Evolutionary conservation across 2,329 filamentous ascomycete genomes (phyloP).

Genomic region (Calonectria hongkongensis): DNA sequence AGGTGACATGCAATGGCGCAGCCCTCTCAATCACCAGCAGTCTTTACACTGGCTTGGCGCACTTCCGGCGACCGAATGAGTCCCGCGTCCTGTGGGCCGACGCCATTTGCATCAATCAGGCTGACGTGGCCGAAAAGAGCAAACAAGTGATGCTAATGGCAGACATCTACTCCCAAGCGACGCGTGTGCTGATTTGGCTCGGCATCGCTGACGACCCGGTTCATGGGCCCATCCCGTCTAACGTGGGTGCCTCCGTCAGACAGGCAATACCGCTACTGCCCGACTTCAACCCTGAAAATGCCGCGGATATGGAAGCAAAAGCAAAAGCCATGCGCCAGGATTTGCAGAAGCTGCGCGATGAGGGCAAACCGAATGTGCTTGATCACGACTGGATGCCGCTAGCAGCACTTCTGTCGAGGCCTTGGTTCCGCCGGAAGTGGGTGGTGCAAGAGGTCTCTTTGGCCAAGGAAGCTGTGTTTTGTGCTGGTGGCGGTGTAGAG

Average conservation of each 20-base stretch:
- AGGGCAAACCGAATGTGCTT: slow-evolving; percentile 18
- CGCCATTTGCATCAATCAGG: slow-evolving; percentile 39
- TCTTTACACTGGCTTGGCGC: slow-evolving; percentile 29
- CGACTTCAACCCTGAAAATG: not conserved
- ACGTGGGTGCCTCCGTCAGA: not conserved
- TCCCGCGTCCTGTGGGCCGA: slow-evolving; percentile 34
- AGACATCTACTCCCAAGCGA: slow-evolving; percentile 33
- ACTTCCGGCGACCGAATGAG: slow-evolving; percentile 6
- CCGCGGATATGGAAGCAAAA: not conserved
- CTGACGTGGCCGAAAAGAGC: slow-evolving; percentile 29
- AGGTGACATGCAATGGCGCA: slow-evolving; percentile 13
- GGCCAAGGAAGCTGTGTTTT: slow-evolving; percentile 16
- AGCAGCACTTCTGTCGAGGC: not conserved
- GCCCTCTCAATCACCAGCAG: slow-evolving; percentile 21
- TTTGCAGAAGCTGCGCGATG: slow-evolving; percentile 12
- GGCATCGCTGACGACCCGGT: slow-evolving; percentile 24
- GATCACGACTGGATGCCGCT: slow-evolving; percentile 27
- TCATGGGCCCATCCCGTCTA: not conserved
- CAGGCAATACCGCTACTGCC: slow-evolving; percentile 14
- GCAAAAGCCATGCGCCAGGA: not conserved
- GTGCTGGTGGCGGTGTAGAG: not conserved
- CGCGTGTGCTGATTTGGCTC: slow-evolving; percentile 34
- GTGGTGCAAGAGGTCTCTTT: slow-evolving; percentile 26
- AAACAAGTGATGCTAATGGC: slow-evolving; percentile 36
- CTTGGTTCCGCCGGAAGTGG: slow-evolving; percentile 35